Evolutionary conservation across 2,329 filamentous ascomycete species (phyloP), one percentile per base, ranked within the genome.

Genomic region (Exophiala sideris): DNA sequence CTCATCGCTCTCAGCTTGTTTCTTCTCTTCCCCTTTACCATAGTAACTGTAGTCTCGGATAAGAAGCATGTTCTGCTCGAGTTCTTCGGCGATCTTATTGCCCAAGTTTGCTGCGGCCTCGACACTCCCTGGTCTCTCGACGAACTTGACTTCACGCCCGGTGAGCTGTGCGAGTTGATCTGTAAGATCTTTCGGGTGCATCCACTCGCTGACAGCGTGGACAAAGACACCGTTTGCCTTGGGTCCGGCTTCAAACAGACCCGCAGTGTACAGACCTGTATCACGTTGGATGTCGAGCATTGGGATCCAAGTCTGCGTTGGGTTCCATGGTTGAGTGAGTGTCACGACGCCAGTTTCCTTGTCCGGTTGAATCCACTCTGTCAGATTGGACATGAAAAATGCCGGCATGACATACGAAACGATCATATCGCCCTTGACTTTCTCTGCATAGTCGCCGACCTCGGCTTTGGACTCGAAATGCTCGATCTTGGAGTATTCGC

Each of bases 31-130:
- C 5, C 61, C 75, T 8, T 77, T 76, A 4, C 73, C 74, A 62
- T 74, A 83, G 59, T 83, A 83, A 0, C 80, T 79, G 29, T 72
- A 77, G 18, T 77, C 72, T 50, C 76, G 70, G 54, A 83, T 66
- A 44, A 83, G 68, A 38, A 74, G 66, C 66, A 80, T 75, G 56
- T 80, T 83, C 66, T 83, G 75, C 33, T 77, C 67, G 64, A 82
- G 52, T 64, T 83, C 80, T 52, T 78, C 70, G 16, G 71, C 70
- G 60, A 69, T 67, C 20, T 70, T 67, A 8, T 73, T 70, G 1
- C 74, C 71, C 58, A 72, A 47, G 16, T 54, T 45, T 6, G 73
- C 72, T n/a, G 62, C 63, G 57, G 72, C 72, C 65, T 73, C 82
- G n/a, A 64, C 64, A 7, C 73, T 72, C 14, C 70, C 68, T 3